Base-by-base conservation (phyloP, 805 yeast species). In the Grigorovia transvaalensis region DNA sequence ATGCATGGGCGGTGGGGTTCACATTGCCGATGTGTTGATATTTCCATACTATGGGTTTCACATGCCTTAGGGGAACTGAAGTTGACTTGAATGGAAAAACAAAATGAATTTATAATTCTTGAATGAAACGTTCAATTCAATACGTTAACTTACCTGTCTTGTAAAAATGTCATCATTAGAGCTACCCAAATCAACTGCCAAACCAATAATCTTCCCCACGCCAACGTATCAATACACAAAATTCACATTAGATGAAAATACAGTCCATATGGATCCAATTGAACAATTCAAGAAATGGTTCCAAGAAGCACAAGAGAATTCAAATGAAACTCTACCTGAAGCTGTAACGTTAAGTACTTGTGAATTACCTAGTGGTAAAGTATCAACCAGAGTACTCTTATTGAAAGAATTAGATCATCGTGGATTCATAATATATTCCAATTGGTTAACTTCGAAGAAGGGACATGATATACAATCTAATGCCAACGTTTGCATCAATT, bases 331-430 rank as follows among this genome's bases (percentile, higher is more conserved):
- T 19, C 71, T 88, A 46, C 95, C 96, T 2, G 99, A 91, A 65
- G 78, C 89, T 1, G 74, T 80, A 17, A 86, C 83, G n/a, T 79
- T 91, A n/a, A 79, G 96, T 9, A 90, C 99, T 2, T 95, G 95
- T 1, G 75, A 79, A 53, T 71, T 90, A 54, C 96, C 96, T 5
- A 76, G 85, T 2, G 99, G 99, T 13, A 73, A 95, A 53, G 88
- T 91, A 1, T 84, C 95, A 0, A 81, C 89, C 4, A 74, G 99
- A 50, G 78, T 85, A 8, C 91, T 91, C 1, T 74, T 91, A 50
- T 79, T 91, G 69, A 91, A 91, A 63, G 98, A 91, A 64, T 75
- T 91, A 52, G 97, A 91, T 66, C 74, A 77, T 48, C 75, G 77
- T 46, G 98, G 97, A 4, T 85, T 91, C 59, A 78, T 88, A 7